Base-by-base conservation (phyloP, 352 stramenopile genomes). In the Phytophthora vignae region DNA sequence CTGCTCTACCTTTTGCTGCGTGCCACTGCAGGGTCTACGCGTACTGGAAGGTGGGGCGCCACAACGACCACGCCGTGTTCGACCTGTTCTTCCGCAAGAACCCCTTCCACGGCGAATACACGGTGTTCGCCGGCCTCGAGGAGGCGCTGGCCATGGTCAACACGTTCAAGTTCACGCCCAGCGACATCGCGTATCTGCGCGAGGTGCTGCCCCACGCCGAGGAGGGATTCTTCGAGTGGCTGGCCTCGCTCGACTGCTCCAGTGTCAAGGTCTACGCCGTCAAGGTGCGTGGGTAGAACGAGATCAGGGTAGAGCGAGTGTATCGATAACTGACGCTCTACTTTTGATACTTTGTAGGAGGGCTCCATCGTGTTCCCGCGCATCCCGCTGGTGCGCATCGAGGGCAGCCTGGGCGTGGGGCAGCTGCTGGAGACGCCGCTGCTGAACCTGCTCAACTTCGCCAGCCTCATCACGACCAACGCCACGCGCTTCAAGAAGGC, bases 51-150 rank as follows among this genome's bases (percentile, higher is more conserved):
- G 93, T 95, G 46, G 91, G 93, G 14, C 90, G 97, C 31, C 92
- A 99, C 63, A 80, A 99, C 44, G 94, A 99, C 64, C 74, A 90
- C 54, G 91, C 93, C 10, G 93, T 98, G 29, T 99, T 98, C 59
- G 96, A 99, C 58, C 79, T 99, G 4, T 99, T 99, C 82, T 99
- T 99, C 86, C 95, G 98, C 55, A 99, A 99, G 83, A 99, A 99
- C 82, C 98, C 98, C 12, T 99, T 99, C 82, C 84, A 98, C 59
- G 98, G 98, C 56, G 96, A 99, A 69, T 99, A 98, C 82, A 98
- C 92, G 55, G 88, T 99, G 31, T 98, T 99, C 71, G 95, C 90
- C 36, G 96, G 96, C 4, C 74, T 98, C 36, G 93, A 98, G 70
- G 94, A 98, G 73, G 73, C 89, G 85, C 73, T 98, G 79, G 85